Evolutionary conservation across 768 basidiomycete genomes (phyloP).

Genomic region (Mycena pura): DNA sequence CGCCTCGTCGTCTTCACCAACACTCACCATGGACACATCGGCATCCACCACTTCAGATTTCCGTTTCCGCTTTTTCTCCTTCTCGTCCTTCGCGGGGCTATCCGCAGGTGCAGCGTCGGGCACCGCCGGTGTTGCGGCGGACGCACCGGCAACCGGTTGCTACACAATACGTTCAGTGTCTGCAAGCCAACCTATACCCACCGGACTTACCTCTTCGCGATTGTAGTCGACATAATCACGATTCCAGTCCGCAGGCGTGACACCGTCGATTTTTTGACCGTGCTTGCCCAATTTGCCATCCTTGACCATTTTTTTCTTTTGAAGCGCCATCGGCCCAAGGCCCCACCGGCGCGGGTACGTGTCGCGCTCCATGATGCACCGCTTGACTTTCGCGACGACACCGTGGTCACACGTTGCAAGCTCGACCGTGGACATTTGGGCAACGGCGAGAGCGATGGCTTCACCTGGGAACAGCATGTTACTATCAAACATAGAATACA

Average conservation of each 20-base stretch:
- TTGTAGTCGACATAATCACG: conserved; percentile 94
- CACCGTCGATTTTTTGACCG: conserved; percentile 86
- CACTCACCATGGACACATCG: conserved; percentile 48
- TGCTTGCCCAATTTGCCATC: conserved; percentile 97
- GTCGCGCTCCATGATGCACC: conserved; percentile 99
- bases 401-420: conserved; percentile 98
- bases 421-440: conserved; percentile 99
- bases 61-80: conserved; percentile 88
- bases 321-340: conserved; percentile 93
- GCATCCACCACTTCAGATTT: conserved; percentile 64
- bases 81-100: conserved; percentile 54
- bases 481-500: conserved; percentile 9
- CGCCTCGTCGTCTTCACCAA: conserved; percentile 53
- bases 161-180: conserved; percentile 27
- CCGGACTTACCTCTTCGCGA: conserved; percentile 54
- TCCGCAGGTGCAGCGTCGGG: conserved; percentile 28
- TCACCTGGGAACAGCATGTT: conserved; percentile 59
- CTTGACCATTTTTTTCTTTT: conserved; percentile 99
- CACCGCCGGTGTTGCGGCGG: conserved; percentile 34
- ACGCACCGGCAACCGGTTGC: conserved; percentile 49
- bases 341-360: conserved; percentile 99
- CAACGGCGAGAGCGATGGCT: conserved; percentile 92
- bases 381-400: conserved; percentile 98
- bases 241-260: conserved; percentile 91
- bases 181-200: conserved; percentile 16